Conservation (phyloP, 2,329 filamentous ascomycete genomes). For the Coniochaeta hoffmannii region DNA sequence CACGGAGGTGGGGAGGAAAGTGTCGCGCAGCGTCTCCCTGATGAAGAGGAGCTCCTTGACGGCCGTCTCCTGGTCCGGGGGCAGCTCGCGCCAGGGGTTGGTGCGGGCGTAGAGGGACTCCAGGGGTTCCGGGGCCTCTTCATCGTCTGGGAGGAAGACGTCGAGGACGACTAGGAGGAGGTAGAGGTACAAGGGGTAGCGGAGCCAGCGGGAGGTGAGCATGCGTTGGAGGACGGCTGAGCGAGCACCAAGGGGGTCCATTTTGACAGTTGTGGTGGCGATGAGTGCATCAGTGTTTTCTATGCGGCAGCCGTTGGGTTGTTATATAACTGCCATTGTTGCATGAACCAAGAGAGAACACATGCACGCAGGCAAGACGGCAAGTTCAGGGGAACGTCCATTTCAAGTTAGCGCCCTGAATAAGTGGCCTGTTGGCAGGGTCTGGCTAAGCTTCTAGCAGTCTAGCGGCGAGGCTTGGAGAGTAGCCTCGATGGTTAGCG, state of each 20-base stretch:
- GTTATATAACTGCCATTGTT: no score
- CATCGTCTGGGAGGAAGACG: not conserved
- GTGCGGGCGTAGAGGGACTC: not conserved
- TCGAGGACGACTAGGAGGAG: not conserved
- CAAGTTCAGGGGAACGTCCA: no score
- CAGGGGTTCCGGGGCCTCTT: not conserved
- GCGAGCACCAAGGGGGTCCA: not conserved
- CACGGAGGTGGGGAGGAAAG: not conserved
- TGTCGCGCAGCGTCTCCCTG: not conserved
- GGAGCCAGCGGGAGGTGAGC: not conserved
- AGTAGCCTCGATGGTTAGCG: no score
- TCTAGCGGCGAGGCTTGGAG: no score
- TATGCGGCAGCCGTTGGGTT: no score
- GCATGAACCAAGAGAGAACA: no score
- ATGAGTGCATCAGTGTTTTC: no score
- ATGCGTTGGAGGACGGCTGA: not conserved
- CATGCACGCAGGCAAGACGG: no score
- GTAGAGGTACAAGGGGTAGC: not conserved
- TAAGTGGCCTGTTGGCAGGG: no score
- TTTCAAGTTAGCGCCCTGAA: no score
- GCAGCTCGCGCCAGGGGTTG: slow-evolving; percentile 1
- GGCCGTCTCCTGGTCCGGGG: not conserved
- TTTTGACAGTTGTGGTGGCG: no score
- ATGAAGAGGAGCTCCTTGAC: not conserved
- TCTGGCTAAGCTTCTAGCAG: no score